Base-by-base conservation (phyloP, 2,329 filamentous ascomycete species). In the Fusarium beomiforme region DNA sequence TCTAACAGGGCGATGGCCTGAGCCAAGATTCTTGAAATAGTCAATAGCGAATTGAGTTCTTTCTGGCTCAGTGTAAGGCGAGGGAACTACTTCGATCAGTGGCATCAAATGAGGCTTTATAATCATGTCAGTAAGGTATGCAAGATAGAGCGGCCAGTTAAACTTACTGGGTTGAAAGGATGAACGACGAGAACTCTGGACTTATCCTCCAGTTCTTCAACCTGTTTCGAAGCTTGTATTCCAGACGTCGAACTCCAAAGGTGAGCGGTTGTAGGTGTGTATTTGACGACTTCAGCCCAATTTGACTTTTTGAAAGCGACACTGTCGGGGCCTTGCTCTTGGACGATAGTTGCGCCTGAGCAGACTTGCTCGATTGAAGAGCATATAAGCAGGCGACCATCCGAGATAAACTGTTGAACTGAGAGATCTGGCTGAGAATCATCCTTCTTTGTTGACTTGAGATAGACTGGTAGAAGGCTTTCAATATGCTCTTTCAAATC, bases 311-410 rank as follows among this genome's bases (percentile, higher is more conserved):
- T 74, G n/a, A 74, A 74, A 8, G 59, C 57, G 4, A 72, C 8
- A 4, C 41, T 74, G 13, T 74, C 71, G 1, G 71, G 72, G 0
- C 71, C 72, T 31, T 74, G 71, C n/a, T 74, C 72, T 12, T 74
- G 72, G 0, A 74, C 47, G 7, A 74, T 74, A 0, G 65, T 64
- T 26, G 66, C 59, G 0, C 8, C 24, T 0, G 66, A 55, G n/a
- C 71, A 72, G 2, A 46, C 66, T 11, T 74, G 55, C 23, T 70
- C 42, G 1, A 74, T 24, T 0, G 69, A 64, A 2, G 65, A 64
- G 33, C 66, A 74, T 16, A 70, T 44, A 13, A 50, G 10, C 4
- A 74, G 13, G 1, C 69, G 49, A 3, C 66, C 62, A 3, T 46
- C 24, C 1, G 64, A 44, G 7, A 69, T 16, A 3, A 73, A n/a